Evolutionary conservation across 257 asterid genomes (phyloP), one percentile per base, ranked within the genome.

Genomic region (Capsicum chinense): DNA sequence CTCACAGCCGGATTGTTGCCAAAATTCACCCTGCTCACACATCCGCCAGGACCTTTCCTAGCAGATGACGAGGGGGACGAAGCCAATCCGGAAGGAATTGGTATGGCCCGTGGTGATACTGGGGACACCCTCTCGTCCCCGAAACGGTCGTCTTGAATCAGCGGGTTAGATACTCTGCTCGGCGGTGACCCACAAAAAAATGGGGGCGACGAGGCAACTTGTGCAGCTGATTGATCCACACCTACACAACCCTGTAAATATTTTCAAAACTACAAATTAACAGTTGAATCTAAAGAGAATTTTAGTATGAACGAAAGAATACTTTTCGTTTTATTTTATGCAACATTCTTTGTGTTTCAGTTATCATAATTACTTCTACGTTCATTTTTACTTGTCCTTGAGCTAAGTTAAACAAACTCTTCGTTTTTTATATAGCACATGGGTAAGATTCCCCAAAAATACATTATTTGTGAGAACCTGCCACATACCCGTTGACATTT

Each of bases 131-230:
- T 93, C 48, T 91, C 96, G 57, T 92, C 98, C 82, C 95, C 93
- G 15, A 97, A 97, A 16, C 95, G 94, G 0, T 94, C 91, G 33
- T 95, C 99, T 84, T 91, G 97, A 92, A 94, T 91, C 89, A 97
- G 90, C 48, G 99, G 99, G 97, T 97, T 97, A 93, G 99, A 93
- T 54, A 92, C 98, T 93, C 99, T 92, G 79, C 96, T 91, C 91
- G 99, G 99, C 92, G 99, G 99, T 19, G 99, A 97, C 97, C 99
- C 98, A 1, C 91, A 76, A 92, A 95, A 97, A 97, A 93, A 97
- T 68, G 98, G 98, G 95, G 98, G 99, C 90, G 99, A 93, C 92
- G 97, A 93, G 86, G 97, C 95, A 87, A 88, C 87, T 84, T 89
- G 95, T 63, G 92, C 56, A 58, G 80, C 85, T 69, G 93, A 58